Evolutionary conservation across 1,284 basidiomycete genomes (phyloP).

Genomic region (Rhodotorula sp.): DNA sequence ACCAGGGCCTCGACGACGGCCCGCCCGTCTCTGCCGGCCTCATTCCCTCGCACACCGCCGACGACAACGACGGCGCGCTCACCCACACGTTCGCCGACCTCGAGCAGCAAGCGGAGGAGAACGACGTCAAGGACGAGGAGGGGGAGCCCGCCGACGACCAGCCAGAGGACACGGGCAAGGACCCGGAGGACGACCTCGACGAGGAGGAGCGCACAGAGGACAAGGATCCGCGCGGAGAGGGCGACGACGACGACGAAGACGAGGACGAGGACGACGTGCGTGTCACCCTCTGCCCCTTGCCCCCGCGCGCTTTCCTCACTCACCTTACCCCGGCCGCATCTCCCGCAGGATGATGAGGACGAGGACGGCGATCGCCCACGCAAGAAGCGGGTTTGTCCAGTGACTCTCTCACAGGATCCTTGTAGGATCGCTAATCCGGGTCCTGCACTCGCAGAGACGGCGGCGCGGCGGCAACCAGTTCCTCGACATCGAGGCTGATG

Average conservation of each 20-base stretch:
- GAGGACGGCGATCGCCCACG: slow-evolving; percentile 37
- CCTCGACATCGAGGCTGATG: slow-evolving; percentile 90
- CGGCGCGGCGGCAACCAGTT: slow-evolving; percentile 66
- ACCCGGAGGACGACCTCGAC: slow-evolving; percentile 11
- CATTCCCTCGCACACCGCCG: slow-evolving; percentile 18
- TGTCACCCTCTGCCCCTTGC: neutral
- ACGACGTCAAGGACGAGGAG: slow-evolving; percentile 60
- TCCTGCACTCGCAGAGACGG: slow-evolving; percentile 12
- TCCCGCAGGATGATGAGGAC: slow-evolving; percentile 16
- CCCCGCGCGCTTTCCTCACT: neutral
- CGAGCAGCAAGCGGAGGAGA: slow-evolving; percentile 53
- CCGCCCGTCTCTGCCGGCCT: slow-evolving; percentile 4
- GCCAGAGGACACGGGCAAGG: slow-evolving; percentile 39
- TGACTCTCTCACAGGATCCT: neutral
- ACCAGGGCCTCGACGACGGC: slow-evolving; percentile 26
- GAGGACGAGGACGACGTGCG: neutral
- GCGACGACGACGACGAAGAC: slow-evolving; percentile 1
- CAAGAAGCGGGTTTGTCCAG: slow-evolving; percentile 36
- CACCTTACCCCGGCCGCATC: neutral
- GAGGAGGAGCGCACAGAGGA: neutral
- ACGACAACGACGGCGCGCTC: neutral
- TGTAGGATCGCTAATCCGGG: neutral
- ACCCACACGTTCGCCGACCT: slow-evolving; percentile 40
- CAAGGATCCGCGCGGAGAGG: neutral
- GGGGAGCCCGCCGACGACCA: slow-evolving; percentile 45